Base-by-base conservation (phyloP, 495 filamentous ascomycete species). In the Penicillium pancosmium region DNA sequence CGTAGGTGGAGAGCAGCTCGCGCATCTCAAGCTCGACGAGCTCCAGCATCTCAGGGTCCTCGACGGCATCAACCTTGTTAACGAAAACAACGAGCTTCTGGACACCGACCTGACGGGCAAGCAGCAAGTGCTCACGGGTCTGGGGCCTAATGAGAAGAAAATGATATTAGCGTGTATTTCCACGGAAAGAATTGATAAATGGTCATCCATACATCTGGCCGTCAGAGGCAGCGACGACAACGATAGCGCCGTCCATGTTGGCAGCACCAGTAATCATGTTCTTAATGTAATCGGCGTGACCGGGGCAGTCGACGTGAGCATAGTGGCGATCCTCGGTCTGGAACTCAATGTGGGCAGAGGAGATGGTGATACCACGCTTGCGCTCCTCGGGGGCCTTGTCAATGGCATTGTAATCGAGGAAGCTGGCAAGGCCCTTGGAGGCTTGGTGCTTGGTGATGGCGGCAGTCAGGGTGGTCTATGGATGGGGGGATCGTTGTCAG, bases 211-310 rank as follows among this genome's bases (percentile, higher is more conserved):
- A 87, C 94, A 98, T 98, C 83, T 98, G 94, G 77, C 94, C 94
- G 75, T 98, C 94, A 27, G 91, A 96, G 75, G 94, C 94, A 73
- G 94, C 95, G 68, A 98, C 95, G 57, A 98, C 94, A 76, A 98
- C 96, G 70, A 98, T 91, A 63, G 94, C 93, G 72, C 94, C 93
- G 67, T 97, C 93, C 93, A 97, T 97, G 82, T 87, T 91, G 62
- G 93, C 91, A 58, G 93, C 90, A 83, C 93, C 93, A 64, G 93
- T 97, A 76, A 97, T 97, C 93, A 97, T 97, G 86, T 98, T 98
- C 87, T 98, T 98, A 80, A 98, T 97, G 83, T 98, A 98, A 91
- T 98, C 94, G 72, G 94, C 94, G 86, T 98, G 94, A 76, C 94
- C 94, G 54, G 94, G 94, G 77, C 94, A 98, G 85, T 98, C 94